These are phyloP conservation scores for Theobroma grandiflorum DNA, from an alignment of 441 rosid species.

Conservation along the genomic window DNA sequence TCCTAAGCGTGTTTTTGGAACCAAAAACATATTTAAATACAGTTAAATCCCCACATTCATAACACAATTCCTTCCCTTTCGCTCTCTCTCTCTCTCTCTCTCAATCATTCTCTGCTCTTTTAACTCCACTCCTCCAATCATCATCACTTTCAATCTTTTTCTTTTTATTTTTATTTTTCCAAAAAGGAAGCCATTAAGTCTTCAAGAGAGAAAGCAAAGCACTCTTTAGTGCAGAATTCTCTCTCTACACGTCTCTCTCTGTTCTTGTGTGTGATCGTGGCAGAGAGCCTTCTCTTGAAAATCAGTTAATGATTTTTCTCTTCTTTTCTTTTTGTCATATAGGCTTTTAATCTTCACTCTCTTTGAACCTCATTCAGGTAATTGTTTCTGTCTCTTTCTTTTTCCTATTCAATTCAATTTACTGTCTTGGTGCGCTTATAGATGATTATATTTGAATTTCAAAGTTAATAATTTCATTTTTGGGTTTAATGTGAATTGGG, in stretches of 20 bases:
- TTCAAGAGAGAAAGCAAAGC: slow-evolving; percentile 6
- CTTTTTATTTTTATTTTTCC: not conserved
- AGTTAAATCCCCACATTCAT: slow-evolving; percentile 45
- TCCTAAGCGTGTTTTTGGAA: slow-evolving; percentile 40
- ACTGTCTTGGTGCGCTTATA: not conserved
- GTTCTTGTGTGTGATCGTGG: slow-evolving; percentile 42
- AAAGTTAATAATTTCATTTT: not conserved
- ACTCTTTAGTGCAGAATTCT: slow-evolving; percentile 35
- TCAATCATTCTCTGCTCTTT: slow-evolving; percentile 51
- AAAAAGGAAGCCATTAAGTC: not conserved
- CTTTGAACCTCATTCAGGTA: slow-evolving; percentile 17
- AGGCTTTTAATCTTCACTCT: not conserved
- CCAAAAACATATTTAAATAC: slow-evolving; percentile 59
- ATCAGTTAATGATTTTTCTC: slow-evolving; percentile 5
- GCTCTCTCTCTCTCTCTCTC: slow-evolving; percentile 29
- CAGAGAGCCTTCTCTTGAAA: slow-evolving; percentile 26
- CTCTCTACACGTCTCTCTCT: slow-evolving; percentile 35
- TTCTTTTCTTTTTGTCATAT: not conserved
- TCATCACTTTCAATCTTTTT: slow-evolving; percentile 24
- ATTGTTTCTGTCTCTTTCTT: not conserved
- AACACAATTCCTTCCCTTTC: not conserved
- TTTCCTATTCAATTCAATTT: not conserved
- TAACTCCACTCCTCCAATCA: slow-evolving; percentile 46
- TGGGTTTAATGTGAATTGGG: slow-evolving; percentile 38
- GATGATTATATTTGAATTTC: not conserved